A percentile compares a stretch with the other conserved stretches of the same genome.
Evolutionary conservation across 345 rosid species (phyloP).

Genomic region (Linum usitatissimum): DNA sequence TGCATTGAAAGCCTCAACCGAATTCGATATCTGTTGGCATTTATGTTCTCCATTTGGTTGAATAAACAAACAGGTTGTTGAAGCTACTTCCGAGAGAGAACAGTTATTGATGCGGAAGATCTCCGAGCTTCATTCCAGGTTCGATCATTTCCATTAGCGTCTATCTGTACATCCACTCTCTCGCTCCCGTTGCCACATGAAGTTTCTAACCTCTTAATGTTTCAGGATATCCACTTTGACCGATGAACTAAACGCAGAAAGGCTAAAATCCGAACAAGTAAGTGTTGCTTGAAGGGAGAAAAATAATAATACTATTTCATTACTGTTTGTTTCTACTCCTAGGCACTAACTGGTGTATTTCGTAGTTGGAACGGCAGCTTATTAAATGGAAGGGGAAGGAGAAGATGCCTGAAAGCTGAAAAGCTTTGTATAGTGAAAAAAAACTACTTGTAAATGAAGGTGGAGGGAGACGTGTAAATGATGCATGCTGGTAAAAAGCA

Average conservation of each 20-base stretch:
- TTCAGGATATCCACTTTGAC: conserved; percentile 65
- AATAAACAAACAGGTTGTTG: conserved; percentile 45
- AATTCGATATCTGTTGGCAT: background rate
- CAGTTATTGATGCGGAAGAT: conserved; percentile 46
- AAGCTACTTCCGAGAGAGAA: conserved; percentile 59
- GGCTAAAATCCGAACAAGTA: conserved; percentile 54
- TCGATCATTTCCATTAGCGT: background rate
- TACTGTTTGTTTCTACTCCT: background rate
- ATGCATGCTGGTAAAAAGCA: conserved; percentile 1
- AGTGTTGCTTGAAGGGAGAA: conserved; percentile 17
- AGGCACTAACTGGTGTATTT: background rate
- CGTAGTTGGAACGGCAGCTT: conserved; percentile 59
- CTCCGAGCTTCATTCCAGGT: conserved; percentile 72
- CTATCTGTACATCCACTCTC: background rate
- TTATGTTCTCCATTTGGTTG: background rate
- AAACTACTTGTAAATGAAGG: conserved; percentile 10
- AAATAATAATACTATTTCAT: background rate
- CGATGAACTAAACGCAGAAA: conserved; percentile 67
- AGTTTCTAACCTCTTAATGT: conserved; percentile 2
- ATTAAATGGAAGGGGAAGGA: conserved; percentile 31
- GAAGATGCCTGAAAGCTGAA: conserved; percentile 20
- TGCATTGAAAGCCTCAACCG: background rate
- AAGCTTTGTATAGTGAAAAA: conserved; percentile 14
- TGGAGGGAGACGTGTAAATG: conserved; percentile 21
- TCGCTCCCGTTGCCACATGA: background rate